These are phyloP conservation scores for Hypholoma sublateritium DNA, from an alignment of 768 basidiomycete genomes.

Conservation along the genomic window DNA sequence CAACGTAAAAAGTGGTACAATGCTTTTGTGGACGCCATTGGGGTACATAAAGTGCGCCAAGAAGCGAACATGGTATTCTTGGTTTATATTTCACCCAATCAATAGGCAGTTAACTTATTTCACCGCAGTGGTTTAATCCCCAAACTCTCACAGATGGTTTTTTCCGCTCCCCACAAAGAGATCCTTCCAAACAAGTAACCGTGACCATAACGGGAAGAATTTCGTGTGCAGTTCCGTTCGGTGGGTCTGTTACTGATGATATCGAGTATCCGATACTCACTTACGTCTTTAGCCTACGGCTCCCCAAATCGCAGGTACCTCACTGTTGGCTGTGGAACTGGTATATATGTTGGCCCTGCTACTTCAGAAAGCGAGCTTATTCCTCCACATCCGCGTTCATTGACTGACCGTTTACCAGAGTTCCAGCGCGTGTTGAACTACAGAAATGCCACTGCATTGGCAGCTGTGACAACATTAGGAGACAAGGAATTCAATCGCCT, in stretches of 20 bases:
- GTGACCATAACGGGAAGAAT: slow-evolving; percentile 56
- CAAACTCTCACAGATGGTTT: slow-evolving; percentile 57
- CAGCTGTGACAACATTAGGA: slow-evolving; percentile 48
- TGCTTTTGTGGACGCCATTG: slow-evolving; percentile 60
- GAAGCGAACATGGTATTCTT: slow-evolving; percentile 68
- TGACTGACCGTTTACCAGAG: slow-evolving; percentile 32
- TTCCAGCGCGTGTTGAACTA: slow-evolving; percentile 57
- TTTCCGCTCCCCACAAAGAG: slow-evolving; percentile 51
- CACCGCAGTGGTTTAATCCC: slow-evolving; percentile 65
- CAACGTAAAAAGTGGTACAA: slow-evolving; percentile 64
- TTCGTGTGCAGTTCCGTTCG: slow-evolving; percentile 58
- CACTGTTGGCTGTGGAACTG: slow-evolving; percentile 64
- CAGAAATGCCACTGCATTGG: slow-evolving; percentile 50
- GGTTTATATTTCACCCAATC: slow-evolving; percentile 10
- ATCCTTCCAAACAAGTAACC: slow-evolving; percentile 26
- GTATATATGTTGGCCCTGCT: slow-evolving; percentile 63
- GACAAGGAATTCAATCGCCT: slow-evolving; percentile 60
- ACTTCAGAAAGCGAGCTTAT: slow-evolving; percentile 51
- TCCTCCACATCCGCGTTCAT: not conserved
- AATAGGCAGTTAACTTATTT: not conserved
- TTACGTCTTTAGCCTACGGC: slow-evolving; percentile 37
- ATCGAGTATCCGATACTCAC: not conserved
- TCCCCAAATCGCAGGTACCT: slow-evolving; percentile 48
- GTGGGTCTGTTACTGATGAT: slow-evolving; percentile 39
- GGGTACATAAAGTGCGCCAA: slow-evolving; percentile 59